A percentile compares a stretch with the other conserved stretches of the same genome.
Conservation (phyloP, 768 basidiomycete genomes). For the Lactarius hatsudake region DNA sequence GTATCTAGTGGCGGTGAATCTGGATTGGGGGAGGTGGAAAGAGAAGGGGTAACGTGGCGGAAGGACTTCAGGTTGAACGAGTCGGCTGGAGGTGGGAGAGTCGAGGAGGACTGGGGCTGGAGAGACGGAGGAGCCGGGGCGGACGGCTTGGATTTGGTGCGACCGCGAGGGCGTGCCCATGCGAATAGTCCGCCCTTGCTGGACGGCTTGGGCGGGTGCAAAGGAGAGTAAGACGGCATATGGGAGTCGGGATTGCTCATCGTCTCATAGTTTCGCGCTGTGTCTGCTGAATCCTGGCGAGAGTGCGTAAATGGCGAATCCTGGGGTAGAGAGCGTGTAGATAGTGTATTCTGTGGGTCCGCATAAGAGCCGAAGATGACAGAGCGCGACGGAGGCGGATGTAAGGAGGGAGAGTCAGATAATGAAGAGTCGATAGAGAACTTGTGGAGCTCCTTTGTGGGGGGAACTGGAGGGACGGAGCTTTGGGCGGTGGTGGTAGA, state of each 20-base stretch:
- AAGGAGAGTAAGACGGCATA: conserved; percentile 4
- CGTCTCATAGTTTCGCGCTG: conserved; percentile 26
- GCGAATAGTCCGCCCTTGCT: conserved; percentile 41
- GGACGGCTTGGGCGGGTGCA: conserved; percentile 29
- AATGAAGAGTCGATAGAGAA: conserved; percentile 43
- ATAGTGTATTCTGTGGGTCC: conserved; percentile 50
- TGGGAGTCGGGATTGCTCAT: conserved; percentile 27
- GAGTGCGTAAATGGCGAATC: conserved; percentile 22
- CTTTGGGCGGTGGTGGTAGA: conserved; percentile 34
- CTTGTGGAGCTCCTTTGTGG: conserved; percentile 6
- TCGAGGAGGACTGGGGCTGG: conserved; percentile 23
- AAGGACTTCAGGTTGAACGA: conserved; percentile 78
- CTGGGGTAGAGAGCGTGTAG: conserved; percentile 63
- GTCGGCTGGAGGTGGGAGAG: conserved; percentile 28
- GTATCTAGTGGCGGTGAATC: conserved; percentile 28
- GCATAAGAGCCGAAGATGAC: conserved; percentile 61
- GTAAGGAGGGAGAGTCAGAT: conserved; percentile 41
- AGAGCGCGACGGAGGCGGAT: conserved; percentile 61
- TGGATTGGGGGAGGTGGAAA: conserved; percentile 34
- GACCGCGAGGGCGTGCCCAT: conserved; percentile 45
- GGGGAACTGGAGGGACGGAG: conserved; percentile 31
- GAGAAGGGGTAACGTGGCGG: conserved; percentile 57
- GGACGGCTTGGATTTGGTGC: conserved; percentile 40
- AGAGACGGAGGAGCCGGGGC: conserved; percentile 29
- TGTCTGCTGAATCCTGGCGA: conserved; percentile 9